Evolutionary conservation across 805 yeast species (phyloP).

Genomic region (Lachancea dasiensis): DNA sequence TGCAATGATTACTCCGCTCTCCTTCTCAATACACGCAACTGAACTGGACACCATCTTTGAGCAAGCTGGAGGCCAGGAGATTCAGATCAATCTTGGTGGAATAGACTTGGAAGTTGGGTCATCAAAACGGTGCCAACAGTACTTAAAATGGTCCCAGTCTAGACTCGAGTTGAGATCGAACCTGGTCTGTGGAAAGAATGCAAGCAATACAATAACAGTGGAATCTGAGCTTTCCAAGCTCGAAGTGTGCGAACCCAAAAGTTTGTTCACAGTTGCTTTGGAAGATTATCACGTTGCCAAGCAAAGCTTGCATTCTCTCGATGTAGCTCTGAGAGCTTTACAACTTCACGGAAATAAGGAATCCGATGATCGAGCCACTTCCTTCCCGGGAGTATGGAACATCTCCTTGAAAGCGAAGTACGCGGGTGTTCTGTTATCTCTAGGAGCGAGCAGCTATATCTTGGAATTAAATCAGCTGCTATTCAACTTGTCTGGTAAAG

Average conservation of each 20-base stretch:
- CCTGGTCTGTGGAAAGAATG: background rate
- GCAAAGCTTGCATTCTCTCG: slow-evolving; percentile 17
- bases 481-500: slow-evolving; percentile 17
- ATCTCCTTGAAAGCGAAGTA: slow-evolving; percentile 22
- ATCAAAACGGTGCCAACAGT: background rate
- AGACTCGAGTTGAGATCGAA: background rate
- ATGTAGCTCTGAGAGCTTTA: slow-evolving; percentile 1
- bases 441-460: slow-evolving; percentile 25
- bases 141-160: slow-evolving; percentile 7
- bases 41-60: background rate
- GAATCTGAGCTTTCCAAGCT: slow-evolving; percentile 9
- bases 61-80: background rate
- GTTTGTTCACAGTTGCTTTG: slow-evolving; percentile 19
- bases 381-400: slow-evolving; percentile 12
- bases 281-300: slow-evolving; percentile 25
- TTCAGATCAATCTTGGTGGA: background rate
- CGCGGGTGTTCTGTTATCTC: slow-evolving; percentile 27
- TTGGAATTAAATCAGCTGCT: slow-evolving; percentile 24
- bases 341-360: background rate
- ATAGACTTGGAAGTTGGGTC: slow-evolving; percentile 1
- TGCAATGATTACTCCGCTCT: too few relatives aligned
- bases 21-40: background rate
- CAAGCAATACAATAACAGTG: background rate
- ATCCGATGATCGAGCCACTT: background rate
- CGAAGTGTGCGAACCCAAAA: slow-evolving; percentile 28